phyloP scores from a whole-genome alignment of 2,329 filamentous ascomycete genomes.

The Venturia asperata region DNA sequence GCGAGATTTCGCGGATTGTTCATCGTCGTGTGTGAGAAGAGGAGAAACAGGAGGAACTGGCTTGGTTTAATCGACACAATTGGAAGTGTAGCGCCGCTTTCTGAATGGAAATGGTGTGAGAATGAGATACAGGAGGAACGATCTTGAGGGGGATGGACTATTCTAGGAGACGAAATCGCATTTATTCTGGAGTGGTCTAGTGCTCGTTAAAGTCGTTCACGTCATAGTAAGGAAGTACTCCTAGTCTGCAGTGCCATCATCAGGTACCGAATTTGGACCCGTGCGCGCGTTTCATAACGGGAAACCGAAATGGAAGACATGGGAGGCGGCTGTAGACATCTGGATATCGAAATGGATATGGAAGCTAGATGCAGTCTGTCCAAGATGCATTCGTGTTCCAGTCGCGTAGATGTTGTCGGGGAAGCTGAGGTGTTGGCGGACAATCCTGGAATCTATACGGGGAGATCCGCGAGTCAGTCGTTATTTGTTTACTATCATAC shows the following conservation, averaged over 20 bases:
- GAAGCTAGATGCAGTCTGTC: too few relatives aligned
- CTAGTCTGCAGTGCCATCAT: too few relatives aligned
- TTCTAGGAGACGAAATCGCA: neutral
- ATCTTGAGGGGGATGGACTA: neutral
- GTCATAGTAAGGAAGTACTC: too few relatives aligned
- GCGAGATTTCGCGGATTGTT: slow-evolving; percentile 18
- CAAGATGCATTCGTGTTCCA: neutral
- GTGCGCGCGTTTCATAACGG: neutral
- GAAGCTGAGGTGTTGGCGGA: neutral
- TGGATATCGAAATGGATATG: neutral
- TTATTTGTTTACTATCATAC: neutral
- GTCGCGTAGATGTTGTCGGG: neutral
- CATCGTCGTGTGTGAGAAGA: neutral
- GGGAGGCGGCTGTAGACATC: neutral
- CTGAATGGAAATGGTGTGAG: neutral
- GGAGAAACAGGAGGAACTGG: neutral
- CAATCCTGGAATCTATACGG: neutral
- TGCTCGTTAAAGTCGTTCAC: slow-evolving; percentile 1
- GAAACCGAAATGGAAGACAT: neutral
- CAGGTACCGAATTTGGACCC: slow-evolving; percentile 8
- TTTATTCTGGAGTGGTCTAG: neutral
- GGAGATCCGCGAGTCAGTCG: neutral
- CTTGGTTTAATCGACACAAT: neutral
- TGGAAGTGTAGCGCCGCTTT: too few relatives aligned
- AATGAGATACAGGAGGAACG: neutral